phyloP scores from a whole-genome alignment of 768 basidiomycete species.

The Suillus subalutaceus region DNA sequence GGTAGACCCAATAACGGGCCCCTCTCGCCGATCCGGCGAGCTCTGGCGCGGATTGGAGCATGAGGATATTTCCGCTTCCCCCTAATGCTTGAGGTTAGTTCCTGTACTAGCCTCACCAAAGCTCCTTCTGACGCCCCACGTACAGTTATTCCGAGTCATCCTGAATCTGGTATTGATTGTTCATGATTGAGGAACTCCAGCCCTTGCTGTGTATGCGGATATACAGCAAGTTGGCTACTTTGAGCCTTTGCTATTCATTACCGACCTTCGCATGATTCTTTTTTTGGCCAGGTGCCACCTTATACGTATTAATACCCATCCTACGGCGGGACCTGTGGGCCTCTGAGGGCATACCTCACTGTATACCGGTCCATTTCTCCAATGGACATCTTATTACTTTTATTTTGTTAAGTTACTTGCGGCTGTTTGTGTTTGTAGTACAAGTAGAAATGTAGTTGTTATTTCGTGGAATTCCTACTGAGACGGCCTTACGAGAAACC shows the following conservation, averaged over 20 bases:
- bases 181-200: background rate
- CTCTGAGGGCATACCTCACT: background rate
- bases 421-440: background rate
- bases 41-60: slow-evolving; percentile 4
- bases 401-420: background rate
- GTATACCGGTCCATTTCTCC: background rate
- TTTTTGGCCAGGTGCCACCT: background rate
- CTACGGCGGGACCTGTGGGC: background rate
- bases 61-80: background rate
- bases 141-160: background rate
- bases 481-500: background rate
- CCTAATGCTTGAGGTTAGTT: background rate
- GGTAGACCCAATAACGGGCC: background rate
- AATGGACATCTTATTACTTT: background rate
- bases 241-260: background rate
- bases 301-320: background rate
- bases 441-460: background rate
- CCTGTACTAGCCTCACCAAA: background rate
- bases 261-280: background rate
- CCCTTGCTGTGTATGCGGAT: background rate
- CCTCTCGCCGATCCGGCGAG: background rate
- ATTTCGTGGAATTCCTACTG: background rate
- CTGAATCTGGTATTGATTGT: background rate
- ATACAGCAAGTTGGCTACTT: background rate
- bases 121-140: background rate